Base-by-base conservation (phyloP, 2,329 filamentous ascomycete genomes). In the Monilinia fructicola region DNA sequence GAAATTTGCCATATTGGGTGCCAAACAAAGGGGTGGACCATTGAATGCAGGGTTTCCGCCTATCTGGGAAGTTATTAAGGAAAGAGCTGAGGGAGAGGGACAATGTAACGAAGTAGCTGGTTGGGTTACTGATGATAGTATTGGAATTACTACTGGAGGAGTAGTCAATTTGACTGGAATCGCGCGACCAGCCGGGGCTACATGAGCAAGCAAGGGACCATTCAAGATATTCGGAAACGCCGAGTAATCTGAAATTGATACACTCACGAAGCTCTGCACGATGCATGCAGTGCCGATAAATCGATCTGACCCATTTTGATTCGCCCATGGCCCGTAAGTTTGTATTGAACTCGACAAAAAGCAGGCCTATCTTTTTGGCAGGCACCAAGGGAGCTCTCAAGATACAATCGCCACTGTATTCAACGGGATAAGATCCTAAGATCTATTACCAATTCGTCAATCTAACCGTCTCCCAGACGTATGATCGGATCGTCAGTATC, bases 1-100 rank as follows among this genome's bases (percentile, higher is more conserved):
- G 54, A 88, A 90, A 59, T 93, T 97, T 74, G 93, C 92, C 16
- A 91, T 97, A 54, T 87, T 90, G 63, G 93, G 93, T 3, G 87
- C 90, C 31, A 90, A 88, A 80, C 83, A 84, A 68, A 85, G 84
- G 70, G 85, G 84, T 5, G 84, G 86, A 31, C 84, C 89, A 0
- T 78, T 91, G 26, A 81, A 81, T 44, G 90, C 89, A 1, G 91
- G 91, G 0, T 97, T 94, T 80, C 93, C 93, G 1, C 81, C 80
- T 54, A 86, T 91, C 0, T 92, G 89, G 83, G 82, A 87, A 66
- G 88, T 89, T 0, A 84, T 96, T 21, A 82, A 81, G 55, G 82
- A 84, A 44, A 85, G 85, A 70, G 84, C 87, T 65, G 82, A 82
- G 18, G 82, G 84, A 54, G 84, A 88, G 70, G 82, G 84, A 0